Conservation (phyloP, 768 basidiomycete species). For the Artomyces pyxidatus region DNA sequence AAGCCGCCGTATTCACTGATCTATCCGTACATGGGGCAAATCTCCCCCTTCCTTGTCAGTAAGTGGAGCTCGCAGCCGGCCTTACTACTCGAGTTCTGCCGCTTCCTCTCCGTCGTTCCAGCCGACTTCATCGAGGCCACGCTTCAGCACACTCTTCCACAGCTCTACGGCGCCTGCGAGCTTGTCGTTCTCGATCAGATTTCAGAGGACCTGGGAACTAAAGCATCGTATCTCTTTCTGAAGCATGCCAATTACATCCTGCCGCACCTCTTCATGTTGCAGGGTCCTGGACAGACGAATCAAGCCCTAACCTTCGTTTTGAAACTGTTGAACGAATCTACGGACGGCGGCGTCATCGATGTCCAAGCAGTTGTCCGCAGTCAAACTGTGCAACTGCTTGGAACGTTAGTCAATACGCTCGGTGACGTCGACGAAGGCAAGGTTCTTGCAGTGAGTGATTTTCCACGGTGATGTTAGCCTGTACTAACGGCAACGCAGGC, state of each 20-base stretch:
- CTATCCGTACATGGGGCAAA: constrained; percentile 57
- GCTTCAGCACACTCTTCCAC: constrained; percentile 57
- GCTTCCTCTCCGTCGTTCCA: constrained; percentile 51
- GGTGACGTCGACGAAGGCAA: constrained; percentile 55
- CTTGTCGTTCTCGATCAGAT: constrained; percentile 51
- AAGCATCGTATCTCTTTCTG: constrained; percentile 42
- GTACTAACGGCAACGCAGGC: constrained; percentile 36
- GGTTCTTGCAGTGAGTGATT: constrained; percentile 34
- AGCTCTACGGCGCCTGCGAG: constrained; percentile 57
- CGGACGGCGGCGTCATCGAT: constrained; percentile 27
- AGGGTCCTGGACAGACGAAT: constrained; percentile 44
- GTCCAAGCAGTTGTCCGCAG: constrained; percentile 52
- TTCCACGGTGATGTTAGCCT: too few species aligned
- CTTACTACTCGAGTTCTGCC: constrained; percentile 56
- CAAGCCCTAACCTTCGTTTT: constrained; percentile 56
- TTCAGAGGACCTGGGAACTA: constrained; percentile 39
- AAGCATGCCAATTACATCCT: constrained; percentile 54
- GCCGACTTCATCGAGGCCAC: constrained; percentile 58
- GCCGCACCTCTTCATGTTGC: constrained; percentile 57
- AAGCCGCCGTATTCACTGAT: constrained; percentile 61
- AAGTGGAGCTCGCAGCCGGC: constrained; percentile 51
- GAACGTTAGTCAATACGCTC: constrained; percentile 67
- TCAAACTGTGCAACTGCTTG: constrained; percentile 60
- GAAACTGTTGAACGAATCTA: constrained; percentile 44
- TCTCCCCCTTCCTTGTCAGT: constrained; percentile 58